Percentiles rank a stretch among this genome's conserved stretches.
Conservation (phyloP, 2,329 filamentous ascomycete genomes). For the Zopfia rhizophila region DNA sequence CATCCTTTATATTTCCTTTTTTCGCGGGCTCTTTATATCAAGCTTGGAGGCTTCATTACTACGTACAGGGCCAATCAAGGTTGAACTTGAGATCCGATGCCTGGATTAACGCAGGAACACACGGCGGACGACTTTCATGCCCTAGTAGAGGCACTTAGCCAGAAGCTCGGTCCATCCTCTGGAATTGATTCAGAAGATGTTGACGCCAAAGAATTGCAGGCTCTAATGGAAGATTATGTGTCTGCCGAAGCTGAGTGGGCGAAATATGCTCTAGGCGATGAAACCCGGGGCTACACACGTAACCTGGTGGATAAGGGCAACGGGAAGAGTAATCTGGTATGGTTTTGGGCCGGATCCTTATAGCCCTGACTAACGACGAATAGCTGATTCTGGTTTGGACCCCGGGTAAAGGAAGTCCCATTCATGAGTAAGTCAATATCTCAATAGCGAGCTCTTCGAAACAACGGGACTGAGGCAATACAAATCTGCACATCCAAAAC, state of each 20-base stretch:
- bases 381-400: slow-evolving; percentile 91
- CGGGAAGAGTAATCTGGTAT: slow-evolving; percentile 78
- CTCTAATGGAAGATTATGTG: slow-evolving; percentile 78
- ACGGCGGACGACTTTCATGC: slow-evolving; percentile 69
- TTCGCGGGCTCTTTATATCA: no score
- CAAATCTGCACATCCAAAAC: no score
- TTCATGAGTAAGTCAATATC: slow-evolving; percentile 79
- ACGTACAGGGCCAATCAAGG: no score
- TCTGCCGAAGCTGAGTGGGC: slow-evolving; percentile 77
- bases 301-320: slow-evolving; percentile 93
- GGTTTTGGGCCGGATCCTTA: slow-evolving; percentile 36
- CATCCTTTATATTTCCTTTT: no score
- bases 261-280: slow-evolving; percentile 78
- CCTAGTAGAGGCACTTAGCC: slow-evolving; percentile 78
- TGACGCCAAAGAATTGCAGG: slow-evolving; percentile 75
- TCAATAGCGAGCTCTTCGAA: no score
- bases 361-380: slow-evolving; percentile 27
- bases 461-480: no score
- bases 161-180: slow-evolving; percentile 79
- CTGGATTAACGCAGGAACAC: slow-evolving; percentile 27
- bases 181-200: slow-evolving; percentile 85
- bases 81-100: no score
- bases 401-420: slow-evolving; percentile 81
- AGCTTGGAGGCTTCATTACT: no score
- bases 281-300: slow-evolving; percentile 78